Conservation (phyloP, 2,329 filamentous ascomycete genomes). For the Aspergillus floridensis region DNA sequence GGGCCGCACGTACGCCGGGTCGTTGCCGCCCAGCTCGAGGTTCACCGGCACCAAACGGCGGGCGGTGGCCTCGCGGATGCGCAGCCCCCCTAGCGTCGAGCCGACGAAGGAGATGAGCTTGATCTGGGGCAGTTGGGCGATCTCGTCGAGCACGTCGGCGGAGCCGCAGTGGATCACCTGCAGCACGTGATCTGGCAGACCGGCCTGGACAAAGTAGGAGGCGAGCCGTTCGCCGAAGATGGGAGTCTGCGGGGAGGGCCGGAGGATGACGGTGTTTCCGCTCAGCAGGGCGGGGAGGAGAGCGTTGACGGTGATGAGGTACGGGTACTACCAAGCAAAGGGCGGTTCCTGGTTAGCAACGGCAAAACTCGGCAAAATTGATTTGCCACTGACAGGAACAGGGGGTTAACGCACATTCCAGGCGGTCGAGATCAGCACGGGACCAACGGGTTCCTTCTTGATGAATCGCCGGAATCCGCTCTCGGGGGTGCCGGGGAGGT, state of each 20-base stretch:
- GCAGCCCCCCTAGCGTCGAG: constrained; percentile 77
- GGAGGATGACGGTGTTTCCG: constrained; percentile 84
- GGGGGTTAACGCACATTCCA: constrained; percentile 67
- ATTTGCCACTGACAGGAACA: constrained; percentile 8
- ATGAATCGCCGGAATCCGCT: constrained; percentile 85
- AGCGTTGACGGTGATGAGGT: constrained; percentile 84
- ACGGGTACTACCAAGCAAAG: constrained; percentile 67
- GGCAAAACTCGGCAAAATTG: no score
- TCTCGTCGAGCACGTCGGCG: constrained; percentile 68
- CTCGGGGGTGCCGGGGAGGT: constrained; percentile 77
- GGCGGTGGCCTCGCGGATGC: constrained; percentile 76
- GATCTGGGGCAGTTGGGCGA: constrained; percentile 72
- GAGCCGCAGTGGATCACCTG: constrained; percentile 87
- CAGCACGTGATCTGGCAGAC: constrained; percentile 74
- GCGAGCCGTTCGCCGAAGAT: constrained; percentile 79
- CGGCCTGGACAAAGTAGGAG: constrained; percentile 72
- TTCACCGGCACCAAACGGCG: constrained; percentile 79
- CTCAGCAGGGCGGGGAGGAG: constrained; percentile 82
- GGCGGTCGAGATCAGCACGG: constrained; percentile 80
- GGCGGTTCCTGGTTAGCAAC: neutral
- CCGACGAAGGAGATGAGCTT: constrained; percentile 85
- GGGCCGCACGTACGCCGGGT: constrained; percentile 78
- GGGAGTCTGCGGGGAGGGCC: constrained; percentile 88
- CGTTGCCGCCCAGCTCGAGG: constrained; percentile 87
- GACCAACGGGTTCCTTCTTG: constrained; percentile 79